Percentiles rank a stretch among this genome's conserved stretches.
Conservation (phyloP, 1,139 yeast genomes). For the Geotrichum cucujoidarum region DNA sequence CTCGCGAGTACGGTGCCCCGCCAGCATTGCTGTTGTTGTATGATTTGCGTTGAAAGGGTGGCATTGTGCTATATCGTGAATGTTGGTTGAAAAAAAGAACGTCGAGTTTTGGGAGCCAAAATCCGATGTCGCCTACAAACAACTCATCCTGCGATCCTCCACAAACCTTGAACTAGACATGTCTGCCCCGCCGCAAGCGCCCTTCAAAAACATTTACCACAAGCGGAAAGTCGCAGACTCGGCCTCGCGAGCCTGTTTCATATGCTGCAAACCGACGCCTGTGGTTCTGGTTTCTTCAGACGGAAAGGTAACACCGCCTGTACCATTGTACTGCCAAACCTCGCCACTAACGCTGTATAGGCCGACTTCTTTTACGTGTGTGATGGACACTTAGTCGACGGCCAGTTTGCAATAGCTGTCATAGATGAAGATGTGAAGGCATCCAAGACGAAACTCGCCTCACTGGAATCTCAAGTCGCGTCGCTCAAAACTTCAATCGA, state of each 20-base stretch:
- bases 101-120: no score
- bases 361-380: constrained; percentile 69
- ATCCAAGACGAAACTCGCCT: constrained; percentile 41
- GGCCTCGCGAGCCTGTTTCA: constrained; percentile 55
- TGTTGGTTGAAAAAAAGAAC: no score
- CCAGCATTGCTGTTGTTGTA: constrained; percentile 2
- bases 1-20: constrained; percentile 12
- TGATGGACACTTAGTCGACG: constrained; percentile 56
- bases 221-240: constrained; percentile 53
- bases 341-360: constrained; percentile 24
- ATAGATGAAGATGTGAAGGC: constrained; percentile 46
- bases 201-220: constrained; percentile 51
- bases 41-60: constrained; percentile 12
- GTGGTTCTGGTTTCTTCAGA: constrained; percentile 55
- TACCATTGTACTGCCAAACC: no score
- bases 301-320: constrained; percentile 34
- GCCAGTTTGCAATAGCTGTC: constrained; percentile 55
- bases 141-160: no score
- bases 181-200: no score
- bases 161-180: no score
- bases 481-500: constrained; percentile 29
- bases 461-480: constrained; percentile 43
- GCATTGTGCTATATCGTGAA: constrained; percentile 4
- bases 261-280: constrained; percentile 63
- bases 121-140: no score